Evolutionary conservation across 371 early-diverging fungal genomes (phyloP).

Genomic region (Apophysomyces trapeziformis): DNA sequence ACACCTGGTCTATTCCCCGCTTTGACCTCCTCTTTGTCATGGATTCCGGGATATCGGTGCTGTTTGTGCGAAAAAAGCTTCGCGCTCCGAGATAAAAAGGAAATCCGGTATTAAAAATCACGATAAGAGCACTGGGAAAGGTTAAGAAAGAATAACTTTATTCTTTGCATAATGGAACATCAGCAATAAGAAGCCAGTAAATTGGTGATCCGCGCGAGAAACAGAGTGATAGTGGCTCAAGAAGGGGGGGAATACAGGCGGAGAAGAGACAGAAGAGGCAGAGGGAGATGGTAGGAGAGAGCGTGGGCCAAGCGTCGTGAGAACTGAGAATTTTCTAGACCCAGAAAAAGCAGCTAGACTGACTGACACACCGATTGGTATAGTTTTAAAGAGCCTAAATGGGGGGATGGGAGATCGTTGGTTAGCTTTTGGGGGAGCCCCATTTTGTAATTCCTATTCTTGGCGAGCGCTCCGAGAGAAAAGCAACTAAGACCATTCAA

Average conservation of each 20-base stretch:
- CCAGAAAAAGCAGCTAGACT: neutral
- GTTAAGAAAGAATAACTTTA: neutral
- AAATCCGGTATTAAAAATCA: neutral
- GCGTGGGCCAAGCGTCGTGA: neutral
- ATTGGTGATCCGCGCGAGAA: neutral
- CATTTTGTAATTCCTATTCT: slow-evolving; percentile 5
- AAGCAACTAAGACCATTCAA: too few species aligned
- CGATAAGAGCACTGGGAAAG: neutral
- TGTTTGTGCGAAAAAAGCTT: too few species aligned
- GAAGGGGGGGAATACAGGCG: too few species aligned
- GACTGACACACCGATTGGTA: neutral
- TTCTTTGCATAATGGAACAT: slow-evolving; percentile 6
- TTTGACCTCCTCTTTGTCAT: too few species aligned
- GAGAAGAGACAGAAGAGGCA: too few species aligned
- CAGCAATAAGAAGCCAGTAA: neutral
- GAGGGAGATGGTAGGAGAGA: too few species aligned
- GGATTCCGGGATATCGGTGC: too few species aligned
- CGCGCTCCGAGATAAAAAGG: neutral
- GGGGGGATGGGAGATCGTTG: neutral
- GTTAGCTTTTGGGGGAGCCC: neutral
- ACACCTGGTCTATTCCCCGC: too few species aligned
- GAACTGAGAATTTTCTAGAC: neutral
- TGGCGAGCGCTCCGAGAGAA: neutral
- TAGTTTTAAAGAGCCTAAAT: neutral
- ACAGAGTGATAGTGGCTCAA: neutral